A percentile compares a stretch with the other conserved stretches of the same genome.
Conservation (phyloP, 768 basidiomycete genomes). For the Macrolepiota dolichaula region DNA sequence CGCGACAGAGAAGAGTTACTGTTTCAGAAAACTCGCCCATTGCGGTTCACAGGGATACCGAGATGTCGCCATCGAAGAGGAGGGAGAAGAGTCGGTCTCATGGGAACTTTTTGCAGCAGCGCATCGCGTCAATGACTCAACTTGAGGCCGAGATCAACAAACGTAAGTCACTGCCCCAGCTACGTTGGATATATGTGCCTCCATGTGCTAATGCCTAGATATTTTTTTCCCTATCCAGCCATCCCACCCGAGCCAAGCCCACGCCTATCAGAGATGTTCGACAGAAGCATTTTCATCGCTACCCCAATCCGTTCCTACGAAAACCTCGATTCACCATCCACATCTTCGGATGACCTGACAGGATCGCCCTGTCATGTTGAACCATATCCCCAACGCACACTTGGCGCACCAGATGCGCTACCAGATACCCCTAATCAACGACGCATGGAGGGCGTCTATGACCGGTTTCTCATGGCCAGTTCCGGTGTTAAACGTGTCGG, state of each 20-base stretch:
- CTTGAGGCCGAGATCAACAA: constrained; percentile 64
- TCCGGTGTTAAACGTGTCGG: constrained; percentile 78
- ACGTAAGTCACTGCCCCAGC: constrained; percentile 38
- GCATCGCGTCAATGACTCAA: constrained; percentile 63
- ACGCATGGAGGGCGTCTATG: constrained; percentile 72
- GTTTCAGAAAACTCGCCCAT: constrained; percentile 64
- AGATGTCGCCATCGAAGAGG: constrained; percentile 60
- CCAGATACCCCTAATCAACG: constrained; percentile 57
- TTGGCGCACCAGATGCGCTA: constrained; percentile 30
- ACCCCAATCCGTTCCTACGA: constrained; percentile 42
- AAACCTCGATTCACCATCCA: constrained; percentile 24
- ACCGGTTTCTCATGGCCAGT: constrained; percentile 80
- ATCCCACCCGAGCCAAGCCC: constrained; percentile 40
- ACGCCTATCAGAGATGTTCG: constrained; percentile 64
- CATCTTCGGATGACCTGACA: constrained; percentile 47
- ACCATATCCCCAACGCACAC: constrained; percentile 54
- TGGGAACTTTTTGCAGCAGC: constrained; percentile 56
- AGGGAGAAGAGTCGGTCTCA: constrained; percentile 60
- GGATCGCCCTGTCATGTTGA: constrained; percentile 63
- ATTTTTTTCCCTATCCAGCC: constrained; percentile 23
- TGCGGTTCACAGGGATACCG: constrained; percentile 31
- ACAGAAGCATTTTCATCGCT: constrained; percentile 66
- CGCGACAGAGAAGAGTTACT: constrained; percentile 56
- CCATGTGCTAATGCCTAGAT: neutral
- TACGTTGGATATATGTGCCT: neutral